Evolutionary conservation across 306 rosid species (phyloP), one percentile per base, ranked within the genome.

Genomic region (Carpinus viminea): DNA sequence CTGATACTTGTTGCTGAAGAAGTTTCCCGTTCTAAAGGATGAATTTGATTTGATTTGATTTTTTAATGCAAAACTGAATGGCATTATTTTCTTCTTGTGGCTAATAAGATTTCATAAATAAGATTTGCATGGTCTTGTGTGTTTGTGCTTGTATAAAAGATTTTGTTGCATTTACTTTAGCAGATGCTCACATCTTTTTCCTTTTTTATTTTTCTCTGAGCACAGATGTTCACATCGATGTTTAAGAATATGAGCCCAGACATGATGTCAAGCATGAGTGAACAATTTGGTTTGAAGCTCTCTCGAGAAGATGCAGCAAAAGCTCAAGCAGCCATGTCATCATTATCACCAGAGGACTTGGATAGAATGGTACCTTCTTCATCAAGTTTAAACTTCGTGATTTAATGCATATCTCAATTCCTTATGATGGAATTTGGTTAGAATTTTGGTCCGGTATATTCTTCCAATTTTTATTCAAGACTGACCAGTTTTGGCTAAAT

Each of bases 241-340:
- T 70, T 95, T 36, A 90, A 95, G 86, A 95, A 88, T 73, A 91
- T 95, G 99, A 95, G 90, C 86, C 99, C 99, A 12, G 99, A 93
- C 74, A 87, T 83, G 98, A 91, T 95, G 97, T 90, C 98, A 78
- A 95, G 90, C 88, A 91, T 93, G 98, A 76, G 98, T 17, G 96
- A 93, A 77, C 99, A 93, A 80, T 93, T 95, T 72, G 99, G 98
- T 76, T 52, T 93, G 56, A 93, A 93, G 83, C 91, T 95, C 74
- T 95, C 98, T 60, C 87, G 69, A 7, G 97, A 93, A 83, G 99
- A 95, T 8, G 99, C 99, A 1, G 93, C 61, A 50, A 93, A 85
- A 86, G 98, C 97, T 85, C 98, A 88, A 77, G 76, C 90, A 84
- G 93, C 94, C 21, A 89, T 95, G 93, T 89, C 98, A 66, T 95